Evolutionary conservation across 2,329 filamentous ascomycete genomes (phyloP).

Genomic region (Neophaeococcomyces aloes): DNA sequence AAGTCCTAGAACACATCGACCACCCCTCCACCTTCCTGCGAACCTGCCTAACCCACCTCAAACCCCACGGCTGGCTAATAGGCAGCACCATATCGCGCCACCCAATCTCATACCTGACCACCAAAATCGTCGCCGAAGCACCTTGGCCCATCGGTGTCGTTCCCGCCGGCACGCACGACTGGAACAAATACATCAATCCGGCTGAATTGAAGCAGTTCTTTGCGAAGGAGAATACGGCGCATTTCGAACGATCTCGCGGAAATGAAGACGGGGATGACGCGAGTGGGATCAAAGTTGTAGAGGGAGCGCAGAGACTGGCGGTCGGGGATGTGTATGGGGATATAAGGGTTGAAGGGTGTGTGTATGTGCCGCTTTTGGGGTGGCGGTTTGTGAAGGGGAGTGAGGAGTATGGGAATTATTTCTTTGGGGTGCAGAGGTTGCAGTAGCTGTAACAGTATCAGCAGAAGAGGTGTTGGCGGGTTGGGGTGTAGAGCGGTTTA

Average conservation of each 20-base stretch:
- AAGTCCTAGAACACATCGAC: slow-evolving; percentile 89
- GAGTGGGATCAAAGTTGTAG: slow-evolving; percentile 19
- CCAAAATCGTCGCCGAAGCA: slow-evolving; percentile 80
- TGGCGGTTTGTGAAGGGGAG: slow-evolving; percentile 76
- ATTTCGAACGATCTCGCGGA: neutral
- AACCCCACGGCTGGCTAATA: slow-evolving; percentile 85
- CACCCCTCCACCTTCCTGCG: slow-evolving; percentile 64
- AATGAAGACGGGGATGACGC: slow-evolving; percentile 26
- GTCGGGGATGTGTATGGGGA: slow-evolving; percentile 27
- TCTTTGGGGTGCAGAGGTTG: slow-evolving; percentile 66
- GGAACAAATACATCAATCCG: slow-evolving; percentile 90
- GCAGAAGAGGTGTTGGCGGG: neutral
- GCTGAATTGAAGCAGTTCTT: slow-evolving; percentile 50
- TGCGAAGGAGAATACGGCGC: slow-evolving; percentile 37
- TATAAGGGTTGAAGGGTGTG: slow-evolving; percentile 64
- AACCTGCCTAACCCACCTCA: slow-evolving; percentile 62
- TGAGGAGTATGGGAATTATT: slow-evolving; percentile 89
- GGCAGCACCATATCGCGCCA: slow-evolving; percentile 87
- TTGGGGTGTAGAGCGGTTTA: no score
- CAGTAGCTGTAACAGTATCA: neutral
- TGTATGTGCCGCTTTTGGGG: slow-evolving; percentile 82
- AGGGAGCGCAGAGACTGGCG: slow-evolving; percentile 6
- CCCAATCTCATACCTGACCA: slow-evolving; percentile 80
- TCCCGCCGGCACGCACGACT: slow-evolving; percentile 87
- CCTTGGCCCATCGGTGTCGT: slow-evolving; percentile 59